These are phyloP conservation scores for Aspergillaceae sp. DNA, from an alignment of 2,329 filamentous ascomycete genomes.

Conservation along the genomic window DNA sequence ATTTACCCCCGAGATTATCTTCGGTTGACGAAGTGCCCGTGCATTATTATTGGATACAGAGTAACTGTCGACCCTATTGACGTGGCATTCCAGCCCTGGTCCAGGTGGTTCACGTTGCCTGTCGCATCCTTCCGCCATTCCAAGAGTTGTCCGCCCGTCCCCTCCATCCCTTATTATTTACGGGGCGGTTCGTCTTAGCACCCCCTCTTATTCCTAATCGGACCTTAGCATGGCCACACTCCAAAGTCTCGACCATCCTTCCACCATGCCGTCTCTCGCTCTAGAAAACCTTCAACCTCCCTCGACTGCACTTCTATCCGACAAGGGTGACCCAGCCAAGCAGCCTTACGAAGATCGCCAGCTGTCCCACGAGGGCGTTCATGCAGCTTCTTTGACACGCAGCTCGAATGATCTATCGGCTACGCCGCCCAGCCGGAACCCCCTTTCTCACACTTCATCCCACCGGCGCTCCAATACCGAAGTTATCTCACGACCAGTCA, in stretches of 20 bases:
- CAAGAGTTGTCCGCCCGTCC: not conserved
- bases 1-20: not conserved
- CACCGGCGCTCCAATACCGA: conserved; percentile 30
- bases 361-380: conserved; percentile 7
- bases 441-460: conserved; percentile 12
- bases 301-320: conserved; percentile 6
- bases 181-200: conserved; percentile 1
- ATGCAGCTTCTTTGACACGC: conserved; percentile 9
- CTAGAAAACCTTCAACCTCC: conserved; percentile 6
- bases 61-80: conserved; percentile 14
- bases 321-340: conserved; percentile 5
- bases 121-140: conserved; percentile 13
- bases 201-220: conserved; percentile 4
- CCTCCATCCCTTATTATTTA: conserved; percentile 8
- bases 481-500: conserved; percentile 18
- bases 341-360: conserved; percentile 10
- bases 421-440: conserved; percentile 8
- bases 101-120: conserved; percentile 2
- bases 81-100: conserved; percentile 23
- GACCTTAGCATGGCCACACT: conserved; percentile 11
- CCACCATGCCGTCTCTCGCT: conserved; percentile 10
- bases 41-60: conserved; percentile 6
- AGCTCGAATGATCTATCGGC: conserved; percentile 8
- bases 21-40: conserved; percentile 10
- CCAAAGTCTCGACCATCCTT: conserved; percentile 11